Conservation (phyloP, 2,329 filamentous ascomycete species). For the Venturia aucupariae region DNA sequence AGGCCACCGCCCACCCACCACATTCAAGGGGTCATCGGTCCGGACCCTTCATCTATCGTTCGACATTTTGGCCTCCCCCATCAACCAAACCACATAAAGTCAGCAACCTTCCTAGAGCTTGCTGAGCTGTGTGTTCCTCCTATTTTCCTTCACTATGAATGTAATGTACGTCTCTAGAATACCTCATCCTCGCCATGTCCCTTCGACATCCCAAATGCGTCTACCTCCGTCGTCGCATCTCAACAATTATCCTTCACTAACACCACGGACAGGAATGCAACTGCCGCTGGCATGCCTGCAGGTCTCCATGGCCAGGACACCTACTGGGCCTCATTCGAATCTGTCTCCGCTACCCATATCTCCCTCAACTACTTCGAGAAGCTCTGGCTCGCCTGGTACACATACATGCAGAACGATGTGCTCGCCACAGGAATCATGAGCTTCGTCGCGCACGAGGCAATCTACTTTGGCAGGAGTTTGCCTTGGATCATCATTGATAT, state of each 20-base stretch:
- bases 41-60: background rate
- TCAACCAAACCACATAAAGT: background rate
- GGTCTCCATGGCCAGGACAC: conserved; percentile 11
- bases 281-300: background rate
- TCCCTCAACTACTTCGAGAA: conserved; percentile 79
- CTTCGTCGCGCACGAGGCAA: conserved; percentile 84
- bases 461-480: conserved; percentile 88
- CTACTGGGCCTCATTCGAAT: conserved; percentile 58
- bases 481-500: conserved; percentile 90
- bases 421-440: conserved; percentile 97
- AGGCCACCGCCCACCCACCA: background rate
- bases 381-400: conserved; percentile 92
- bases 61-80: background rate
- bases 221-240: background rate
- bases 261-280: conserved; percentile 1
- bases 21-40: conserved; percentile 7
- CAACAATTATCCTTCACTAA: background rate
- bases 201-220: background rate
- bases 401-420: conserved; percentile 95
- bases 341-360: conserved; percentile 65
- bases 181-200: background rate
- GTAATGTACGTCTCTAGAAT: background rate
- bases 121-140: background rate
- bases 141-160: background rate
- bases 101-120: background rate